Evolutionary conservation across 1,284 basidiomycete species (phyloP).

Genomic region (Gymnopus androsaceus): DNA sequence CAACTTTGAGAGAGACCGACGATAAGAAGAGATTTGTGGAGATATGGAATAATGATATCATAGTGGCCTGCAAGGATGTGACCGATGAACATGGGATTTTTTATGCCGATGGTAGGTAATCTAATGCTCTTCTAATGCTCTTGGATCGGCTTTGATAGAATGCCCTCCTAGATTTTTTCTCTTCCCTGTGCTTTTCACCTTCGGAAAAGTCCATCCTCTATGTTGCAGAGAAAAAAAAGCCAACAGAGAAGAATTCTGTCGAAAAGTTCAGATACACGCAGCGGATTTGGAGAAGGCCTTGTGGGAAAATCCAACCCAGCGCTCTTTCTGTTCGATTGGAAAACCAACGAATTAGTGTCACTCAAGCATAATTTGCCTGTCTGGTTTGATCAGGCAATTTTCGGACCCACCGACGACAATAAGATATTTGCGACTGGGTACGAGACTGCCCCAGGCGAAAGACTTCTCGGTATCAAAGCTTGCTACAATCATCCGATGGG

Average conservation of each 20-base stretch:
- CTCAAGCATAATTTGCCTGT: slow-evolving; percentile 2
- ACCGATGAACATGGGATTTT: slow-evolving; percentile 61
- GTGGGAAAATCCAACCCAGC: slow-evolving; percentile 7
- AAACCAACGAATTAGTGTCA: background rate
- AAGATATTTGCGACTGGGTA: slow-evolving; percentile 62
- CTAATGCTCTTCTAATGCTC: background rate
- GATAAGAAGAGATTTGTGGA: slow-evolving; percentile 60
- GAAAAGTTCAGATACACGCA: slow-evolving; percentile 12
- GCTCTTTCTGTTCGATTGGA: slow-evolving; percentile 13
- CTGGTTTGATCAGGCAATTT: slow-evolving; percentile 51
- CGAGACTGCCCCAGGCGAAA: slow-evolving; percentile 55
- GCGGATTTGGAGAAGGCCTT: slow-evolving; percentile 16
- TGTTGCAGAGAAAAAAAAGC: slow-evolving; percentile 14
- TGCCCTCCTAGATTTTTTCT: slow-evolving; percentile 15
- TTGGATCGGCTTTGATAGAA: no score
- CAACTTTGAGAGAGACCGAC: slow-evolving; percentile 47
- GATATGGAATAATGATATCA: slow-evolving; percentile 50
- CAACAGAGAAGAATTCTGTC: slow-evolving; percentile 5
- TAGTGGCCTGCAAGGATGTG: slow-evolving; percentile 54
- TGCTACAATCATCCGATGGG: slow-evolving; percentile 65
- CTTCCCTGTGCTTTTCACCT: slow-evolving; percentile 13
- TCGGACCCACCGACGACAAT: slow-evolving; percentile 40
- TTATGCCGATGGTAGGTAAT: slow-evolving; percentile 57
- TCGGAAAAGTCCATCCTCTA: slow-evolving; percentile 12
- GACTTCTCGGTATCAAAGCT: slow-evolving; percentile 58